Evolutionary conservation across 176 grass and related monocot species (phyloP).

Genomic region (Paspalum notatum): DNA sequence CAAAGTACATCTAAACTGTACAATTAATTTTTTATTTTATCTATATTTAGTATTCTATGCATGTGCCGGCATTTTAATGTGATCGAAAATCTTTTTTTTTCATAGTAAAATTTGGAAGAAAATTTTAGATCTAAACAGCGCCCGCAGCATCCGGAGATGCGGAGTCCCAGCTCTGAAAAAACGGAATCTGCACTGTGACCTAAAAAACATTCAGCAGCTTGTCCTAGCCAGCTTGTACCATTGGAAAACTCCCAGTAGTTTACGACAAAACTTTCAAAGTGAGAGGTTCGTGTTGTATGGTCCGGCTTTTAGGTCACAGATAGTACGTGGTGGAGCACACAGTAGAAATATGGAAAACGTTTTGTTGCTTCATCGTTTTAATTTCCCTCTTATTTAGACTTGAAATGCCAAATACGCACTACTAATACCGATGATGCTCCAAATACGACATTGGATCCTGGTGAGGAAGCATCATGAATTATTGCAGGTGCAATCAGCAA

Average conservation of each 20-base stretch:
- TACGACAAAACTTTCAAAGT: background rate
- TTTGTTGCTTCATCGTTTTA: background rate
- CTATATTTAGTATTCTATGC: too few species aligned
- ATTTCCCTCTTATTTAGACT: background rate
- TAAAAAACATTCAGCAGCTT: background rate
- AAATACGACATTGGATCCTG: background rate
- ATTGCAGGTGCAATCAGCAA: background rate
- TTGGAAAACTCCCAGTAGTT: slow-evolving; percentile 18
- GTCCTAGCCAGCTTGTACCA: background rate
- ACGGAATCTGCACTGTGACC: slow-evolving; percentile 35
- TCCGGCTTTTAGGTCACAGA: slow-evolving; percentile 9
- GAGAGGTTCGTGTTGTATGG: background rate
- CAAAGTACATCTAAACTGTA: too few species aligned
- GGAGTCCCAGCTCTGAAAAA: background rate
- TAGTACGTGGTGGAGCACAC: background rate
- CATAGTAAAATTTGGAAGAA: too few species aligned
- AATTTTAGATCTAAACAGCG: too few species aligned
- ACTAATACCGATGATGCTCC: background rate
- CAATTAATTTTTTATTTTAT: too few species aligned
- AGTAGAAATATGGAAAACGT: background rate
- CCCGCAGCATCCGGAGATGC: background rate
- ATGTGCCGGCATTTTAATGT: too few species aligned
- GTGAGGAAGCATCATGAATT: background rate
- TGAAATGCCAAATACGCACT: background rate
- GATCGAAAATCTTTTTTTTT: too few species aligned